Base-by-base conservation (phyloP, 768 basidiomycete genomes). In the Rubroboletus pulcherrimus region DNA sequence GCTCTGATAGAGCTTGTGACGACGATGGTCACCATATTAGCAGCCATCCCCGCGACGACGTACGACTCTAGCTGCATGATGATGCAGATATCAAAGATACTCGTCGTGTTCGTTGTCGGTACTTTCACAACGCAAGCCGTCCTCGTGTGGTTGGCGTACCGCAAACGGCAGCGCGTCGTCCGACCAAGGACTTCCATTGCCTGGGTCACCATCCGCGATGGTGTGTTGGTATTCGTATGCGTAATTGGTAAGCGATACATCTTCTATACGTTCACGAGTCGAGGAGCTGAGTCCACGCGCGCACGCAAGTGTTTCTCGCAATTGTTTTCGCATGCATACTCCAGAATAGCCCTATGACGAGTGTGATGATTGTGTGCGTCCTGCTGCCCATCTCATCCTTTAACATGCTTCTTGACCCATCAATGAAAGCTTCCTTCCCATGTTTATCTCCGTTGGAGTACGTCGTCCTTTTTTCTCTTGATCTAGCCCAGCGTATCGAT, bases 121-220 rank as follows among this genome's bases (percentile, higher is more conserved):
- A 54, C 52, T 5, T 45, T 60, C 6, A 7, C 37, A 19, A 53
- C 67, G 1, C 63, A 65, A 47, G 14, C 33, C n/a, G 26, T 59
- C 15, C 58, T 70, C 44, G 4, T 70, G 21, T 59, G 51, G 57
- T 39, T 68, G 44, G 54, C 58, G 6, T 65, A 41, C 45, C 61
- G 53, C 40, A 63, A 58, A 43, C 59, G 55, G 26, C 29, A 53
- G 8, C 49, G 17, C 10, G 31, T 15, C n/a, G 12, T 9, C 24
- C 56, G 37, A 44, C 17, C 26, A 10, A 49, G 55, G 30, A 14
- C 34, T 8, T 47, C 42, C 7, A 40, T 63, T 30, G 56, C 55
- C 10, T 66, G 54, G 14, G 38, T 65, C 1, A 69, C 68, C 11
- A 63, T 68, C n/a, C 60, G 68, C 3, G 67, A 68, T 30, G 63